phyloP scores from a whole-genome alignment of 2,329 filamentous ascomycete genomes.

The Penicillium corylophilum region DNA sequence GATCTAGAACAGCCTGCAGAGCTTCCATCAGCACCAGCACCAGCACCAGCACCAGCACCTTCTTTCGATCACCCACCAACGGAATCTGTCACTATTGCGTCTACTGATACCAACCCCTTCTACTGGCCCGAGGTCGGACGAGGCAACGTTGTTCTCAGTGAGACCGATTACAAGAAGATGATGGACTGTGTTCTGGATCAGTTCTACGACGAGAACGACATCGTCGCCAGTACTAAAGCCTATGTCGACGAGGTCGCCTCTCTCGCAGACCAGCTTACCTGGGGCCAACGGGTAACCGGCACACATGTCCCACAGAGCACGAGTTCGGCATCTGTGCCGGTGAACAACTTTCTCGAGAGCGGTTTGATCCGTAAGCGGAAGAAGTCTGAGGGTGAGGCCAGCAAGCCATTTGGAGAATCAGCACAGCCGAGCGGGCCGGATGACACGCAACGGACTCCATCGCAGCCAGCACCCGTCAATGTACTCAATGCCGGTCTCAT shows the following conservation, averaged over 20 bases:
- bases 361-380: slow-evolving; percentile 42
- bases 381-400: slow-evolving; percentile 24
- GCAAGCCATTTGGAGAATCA: slow-evolving; percentile 9
- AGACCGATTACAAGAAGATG: slow-evolving; percentile 42
- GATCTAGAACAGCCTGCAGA: not conserved
- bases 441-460: slow-evolving; percentile 2
- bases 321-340: slow-evolving; percentile 5
- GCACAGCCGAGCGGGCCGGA: slow-evolving; percentile 1
- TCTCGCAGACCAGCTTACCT: slow-evolving; percentile 36
- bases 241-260: slow-evolving; percentile 45
- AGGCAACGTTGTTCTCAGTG: slow-evolving; percentile 37
- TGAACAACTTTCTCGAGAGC: slow-evolving; percentile 29
- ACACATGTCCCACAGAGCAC: slow-evolving; percentile 19
- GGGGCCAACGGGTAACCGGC: slow-evolving; percentile 38
- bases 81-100: not conserved
- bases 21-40: not conserved
- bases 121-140: slow-evolving; percentile 36
- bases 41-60: not conserved
- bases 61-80: slow-evolving; percentile 3
- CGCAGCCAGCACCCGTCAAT: slow-evolving; percentile 31
- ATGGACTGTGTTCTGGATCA: slow-evolving; percentile 42
- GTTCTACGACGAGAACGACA: slow-evolving; percentile 43
- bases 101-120: slow-evolving; percentile 27
- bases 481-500: slow-evolving; percentile 39
- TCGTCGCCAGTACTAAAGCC: slow-evolving; percentile 40